Percentiles rank a stretch among this genome's conserved stretches.
phyloP scores from a whole-genome alignment of 352 stramenopile genomes.

The Phytophthora sp. region DNA sequence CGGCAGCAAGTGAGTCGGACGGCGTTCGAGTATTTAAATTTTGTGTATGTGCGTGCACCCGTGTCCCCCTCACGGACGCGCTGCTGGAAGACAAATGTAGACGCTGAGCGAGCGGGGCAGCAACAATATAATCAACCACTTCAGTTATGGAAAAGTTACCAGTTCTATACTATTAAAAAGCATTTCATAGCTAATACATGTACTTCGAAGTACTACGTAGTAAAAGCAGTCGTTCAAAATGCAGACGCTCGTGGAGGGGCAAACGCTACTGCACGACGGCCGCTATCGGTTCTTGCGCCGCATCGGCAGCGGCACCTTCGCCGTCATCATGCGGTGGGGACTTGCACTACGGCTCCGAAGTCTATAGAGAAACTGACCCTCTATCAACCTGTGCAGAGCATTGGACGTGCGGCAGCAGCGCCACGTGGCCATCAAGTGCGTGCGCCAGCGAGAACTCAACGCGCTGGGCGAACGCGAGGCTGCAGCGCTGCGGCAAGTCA shows the following conservation, averaged over 20 bases:
- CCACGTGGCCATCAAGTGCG: conserved; percentile 79
- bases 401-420: conserved; percentile 47
- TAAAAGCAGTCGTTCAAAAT: conserved; percentile 9
- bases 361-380: conserved; percentile 1
- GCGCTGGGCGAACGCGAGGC: conserved; percentile 68
- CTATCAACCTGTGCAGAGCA: conserved; percentile 36
- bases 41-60: conserved; percentile 19
- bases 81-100: conserved; percentile 24
- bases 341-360: background rate
- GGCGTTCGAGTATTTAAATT: conserved; percentile 38
- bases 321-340: conserved; percentile 65
- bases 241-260: conserved; percentile 67
- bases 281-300: conserved; percentile 79
- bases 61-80: conserved; percentile 22
- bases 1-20: conserved; percentile 20
- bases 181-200: too few relatives aligned
- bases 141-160: too few relatives aligned
- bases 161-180: too few relatives aligned
- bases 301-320: conserved; percentile 74
- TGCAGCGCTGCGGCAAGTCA: conserved; percentile 46
- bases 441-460: conserved; percentile 52
- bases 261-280: conserved; percentile 63
- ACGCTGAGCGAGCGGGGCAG: conserved; percentile 16
- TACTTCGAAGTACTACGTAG: too few relatives aligned
- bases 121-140: conserved; percentile 3